These are phyloP conservation scores for Sedum album DNA, from an alignment of 164 flowering plant genomes.

Conservation along the genomic window DNA sequence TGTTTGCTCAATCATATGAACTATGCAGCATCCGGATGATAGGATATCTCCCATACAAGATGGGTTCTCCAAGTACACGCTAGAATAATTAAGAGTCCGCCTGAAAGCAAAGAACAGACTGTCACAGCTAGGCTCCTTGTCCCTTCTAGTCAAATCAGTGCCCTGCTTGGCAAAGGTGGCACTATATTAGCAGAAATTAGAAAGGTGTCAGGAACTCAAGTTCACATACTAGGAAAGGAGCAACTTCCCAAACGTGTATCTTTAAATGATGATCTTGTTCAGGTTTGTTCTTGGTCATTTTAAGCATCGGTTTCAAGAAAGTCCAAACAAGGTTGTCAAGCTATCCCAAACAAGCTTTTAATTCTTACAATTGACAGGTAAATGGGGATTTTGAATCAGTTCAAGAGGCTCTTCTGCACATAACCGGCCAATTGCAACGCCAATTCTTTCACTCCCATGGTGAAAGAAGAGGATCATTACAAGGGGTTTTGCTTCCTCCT, in stretches of 20 bases:
- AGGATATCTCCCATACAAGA: constrained; percentile 79
- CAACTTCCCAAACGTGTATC: constrained; percentile 63
- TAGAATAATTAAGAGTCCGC: constrained; percentile 51
- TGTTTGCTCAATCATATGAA: constrained; percentile 10
- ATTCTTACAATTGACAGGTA: constrained; percentile 33
- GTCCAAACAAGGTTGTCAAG: neutral
- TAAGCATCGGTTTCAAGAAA: neutral
- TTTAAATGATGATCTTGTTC: constrained; percentile 85
- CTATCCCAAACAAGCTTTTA: neutral
- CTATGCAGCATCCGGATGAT: constrained; percentile 85
- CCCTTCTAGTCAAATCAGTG: constrained; percentile 72
- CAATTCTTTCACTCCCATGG: constrained; percentile 60
- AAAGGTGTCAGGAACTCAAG: constrained; percentile 71
- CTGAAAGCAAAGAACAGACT: constrained; percentile 53
- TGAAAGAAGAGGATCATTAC: constrained; percentile 76
- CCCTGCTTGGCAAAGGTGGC: constrained; percentile 93
- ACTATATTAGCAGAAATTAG: constrained; percentile 82
- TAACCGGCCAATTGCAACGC: constrained; percentile 58
- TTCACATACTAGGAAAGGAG: constrained; percentile 79
- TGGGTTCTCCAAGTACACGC: constrained; percentile 80
- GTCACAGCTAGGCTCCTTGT: constrained; percentile 59
- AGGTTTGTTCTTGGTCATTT: constrained; percentile 32
- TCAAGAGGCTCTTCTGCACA: constrained; percentile 84
- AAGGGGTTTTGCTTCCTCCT: constrained; percentile 49
- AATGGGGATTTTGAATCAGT: constrained; percentile 77